Conservation (phyloP, 768 basidiomycete species). For the Rhizopogon roseolus region DNA sequence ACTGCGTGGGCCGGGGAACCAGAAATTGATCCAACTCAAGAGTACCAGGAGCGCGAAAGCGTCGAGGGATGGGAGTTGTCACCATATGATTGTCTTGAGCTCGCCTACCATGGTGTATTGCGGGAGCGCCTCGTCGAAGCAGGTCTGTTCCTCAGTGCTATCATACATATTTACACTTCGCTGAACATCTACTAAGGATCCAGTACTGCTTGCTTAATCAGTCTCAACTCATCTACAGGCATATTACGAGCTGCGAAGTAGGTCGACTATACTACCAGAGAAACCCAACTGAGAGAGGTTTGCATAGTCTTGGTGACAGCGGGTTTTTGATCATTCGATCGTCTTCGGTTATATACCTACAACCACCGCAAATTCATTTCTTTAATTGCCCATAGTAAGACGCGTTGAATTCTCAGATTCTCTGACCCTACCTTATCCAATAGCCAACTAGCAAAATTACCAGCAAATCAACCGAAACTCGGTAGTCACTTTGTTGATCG, state of each 20-base stretch:
- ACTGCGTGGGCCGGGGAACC: conserved; percentile 81
- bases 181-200: conserved; percentile 47
- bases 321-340: conserved; percentile 70
- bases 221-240: conserved; percentile 70
- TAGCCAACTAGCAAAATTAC: conserved; percentile 31
- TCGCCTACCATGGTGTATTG: conserved; percentile 68
- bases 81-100: conserved; percentile 64
- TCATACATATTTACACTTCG: conserved; percentile 2
- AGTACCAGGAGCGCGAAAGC: conserved; percentile 60
- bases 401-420: not conserved
- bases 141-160: conserved; percentile 30
- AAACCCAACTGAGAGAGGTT: conserved; percentile 5
- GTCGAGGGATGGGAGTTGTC: conserved; percentile 68
- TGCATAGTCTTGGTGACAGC: conserved; percentile 68
- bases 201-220: conserved; percentile 77
- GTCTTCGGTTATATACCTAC: conserved; percentile 52
- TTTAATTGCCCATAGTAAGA: conserved; percentile 30
- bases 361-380: conserved; percentile 27
- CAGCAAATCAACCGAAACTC: conserved; percentile 15
- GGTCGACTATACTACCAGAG: conserved; percentile 14
- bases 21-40: conserved; percentile 72
- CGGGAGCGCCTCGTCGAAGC: conserved; percentile 57
- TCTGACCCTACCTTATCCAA: not conserved
- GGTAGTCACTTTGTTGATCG: conserved; percentile 25
- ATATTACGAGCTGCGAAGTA: conserved; percentile 76